Evolutionary conservation across 2,329 filamentous ascomycete genomes (phyloP).

Genomic region (Xylaria sp.): DNA sequence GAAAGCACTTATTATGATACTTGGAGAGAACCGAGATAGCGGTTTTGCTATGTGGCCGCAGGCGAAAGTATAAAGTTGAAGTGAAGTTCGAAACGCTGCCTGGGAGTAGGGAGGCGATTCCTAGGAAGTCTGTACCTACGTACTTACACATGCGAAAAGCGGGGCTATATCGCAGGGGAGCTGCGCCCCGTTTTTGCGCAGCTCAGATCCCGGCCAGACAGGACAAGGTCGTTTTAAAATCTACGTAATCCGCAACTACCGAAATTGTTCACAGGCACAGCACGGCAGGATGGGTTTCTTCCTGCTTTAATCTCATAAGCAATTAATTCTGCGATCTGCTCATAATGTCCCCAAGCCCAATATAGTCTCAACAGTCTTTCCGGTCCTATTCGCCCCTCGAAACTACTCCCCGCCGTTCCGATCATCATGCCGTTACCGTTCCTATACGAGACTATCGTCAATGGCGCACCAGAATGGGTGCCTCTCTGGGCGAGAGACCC

Average conservation of each 20-base stretch:
- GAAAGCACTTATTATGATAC: background rate
- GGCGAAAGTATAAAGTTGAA: background rate
- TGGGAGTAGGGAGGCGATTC: background rate
- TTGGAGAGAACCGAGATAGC: background rate
- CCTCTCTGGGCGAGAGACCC: slow-evolving; percentile 47
- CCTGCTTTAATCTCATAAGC: background rate
- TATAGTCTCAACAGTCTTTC: background rate
- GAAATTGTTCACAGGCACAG: background rate
- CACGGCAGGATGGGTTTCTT: background rate
- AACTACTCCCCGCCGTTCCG: background rate
- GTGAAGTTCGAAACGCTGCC: background rate
- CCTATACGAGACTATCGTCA: slow-evolving; percentile 51
- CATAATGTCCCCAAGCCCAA: slow-evolving; percentile 7
- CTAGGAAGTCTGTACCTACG: background rate
- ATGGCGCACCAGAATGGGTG: slow-evolving; percentile 58
- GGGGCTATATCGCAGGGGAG: background rate
- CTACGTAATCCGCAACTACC: slow-evolving; percentile 18
- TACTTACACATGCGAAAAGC: background rate
- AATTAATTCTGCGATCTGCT: background rate
- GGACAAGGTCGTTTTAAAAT: background rate
- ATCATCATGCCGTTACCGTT: slow-evolving; percentile 50
- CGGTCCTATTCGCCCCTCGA: background rate
- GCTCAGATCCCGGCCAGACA: background rate
- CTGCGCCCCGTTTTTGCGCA: slow-evolving; percentile 8
- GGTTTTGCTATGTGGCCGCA: background rate